Percentiles rank a stretch among this genome's conserved stretches.
These are phyloP conservation scores for Meyerozyma guilliermondii DNA, from an alignment of 1,139 yeast species.

Conservation along the genomic window DNA sequence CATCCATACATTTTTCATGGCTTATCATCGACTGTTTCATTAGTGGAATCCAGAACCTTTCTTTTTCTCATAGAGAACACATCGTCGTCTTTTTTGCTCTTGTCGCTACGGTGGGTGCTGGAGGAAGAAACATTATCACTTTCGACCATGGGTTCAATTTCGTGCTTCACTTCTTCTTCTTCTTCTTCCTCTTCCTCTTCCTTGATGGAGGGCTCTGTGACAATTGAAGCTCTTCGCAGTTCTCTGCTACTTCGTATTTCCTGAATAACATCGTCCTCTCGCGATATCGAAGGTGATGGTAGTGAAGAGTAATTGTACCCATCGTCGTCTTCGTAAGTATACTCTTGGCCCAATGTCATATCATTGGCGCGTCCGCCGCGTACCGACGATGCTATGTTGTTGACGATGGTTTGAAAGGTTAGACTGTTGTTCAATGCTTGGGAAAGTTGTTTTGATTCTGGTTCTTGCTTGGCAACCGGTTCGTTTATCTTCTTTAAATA, in stretches of 20 bases:
- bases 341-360: slow-evolving; percentile 3
- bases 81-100: neutral
- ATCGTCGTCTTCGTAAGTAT: slow-evolving; percentile 8
- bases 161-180: slow-evolving; percentile 1
- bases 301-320: slow-evolving; percentile 5
- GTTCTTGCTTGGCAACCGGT: neutral
- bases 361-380: neutral
- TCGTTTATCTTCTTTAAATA: neutral
- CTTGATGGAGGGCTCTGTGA: slow-evolving; percentile 5
- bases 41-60: slow-evolving; percentile 1
- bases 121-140: neutral
- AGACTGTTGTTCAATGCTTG: neutral
- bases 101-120: neutral
- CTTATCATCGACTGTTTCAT: neutral
- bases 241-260: slow-evolving; percentile 1
- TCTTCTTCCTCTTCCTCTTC: slow-evolving; percentile 3
- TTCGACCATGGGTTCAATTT: neutral
- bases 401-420: neutral
- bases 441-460: neutral
- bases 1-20: neutral
- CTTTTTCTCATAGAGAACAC: neutral
- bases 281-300: neutral
- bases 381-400: neutral
- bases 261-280: neutral
- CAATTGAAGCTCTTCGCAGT: slow-evolving; percentile 5